These are phyloP conservation scores for Lasiodiplodia gonubiensis DNA, from an alignment of 2,329 filamentous ascomycete species.

Conservation along the genomic window DNA sequence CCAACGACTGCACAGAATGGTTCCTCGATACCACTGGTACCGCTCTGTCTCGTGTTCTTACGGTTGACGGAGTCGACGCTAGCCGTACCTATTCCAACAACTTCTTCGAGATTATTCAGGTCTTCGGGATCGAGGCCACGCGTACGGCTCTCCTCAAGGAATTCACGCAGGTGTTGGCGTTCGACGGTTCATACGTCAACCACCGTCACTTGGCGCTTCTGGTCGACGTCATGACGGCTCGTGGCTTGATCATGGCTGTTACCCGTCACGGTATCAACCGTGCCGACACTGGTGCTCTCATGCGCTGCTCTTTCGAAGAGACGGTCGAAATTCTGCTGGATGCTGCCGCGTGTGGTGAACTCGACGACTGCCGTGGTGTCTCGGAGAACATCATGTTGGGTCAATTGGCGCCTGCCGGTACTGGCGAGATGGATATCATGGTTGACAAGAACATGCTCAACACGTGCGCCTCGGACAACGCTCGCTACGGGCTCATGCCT, in stretches of 20 bases:
- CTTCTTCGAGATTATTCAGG: constrained; percentile 90
- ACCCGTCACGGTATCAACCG: constrained; percentile 99
- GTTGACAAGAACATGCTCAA: constrained; percentile 96
- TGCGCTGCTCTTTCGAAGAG: constrained; percentile 99
- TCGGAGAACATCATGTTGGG: constrained; percentile 99
- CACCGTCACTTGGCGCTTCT: constrained; percentile 94
- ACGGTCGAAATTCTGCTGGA: constrained; percentile 98
- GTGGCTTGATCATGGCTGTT: constrained; percentile 92
- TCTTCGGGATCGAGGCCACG: constrained; percentile 95
- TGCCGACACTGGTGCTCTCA: constrained; percentile 94
- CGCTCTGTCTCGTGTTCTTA: constrained; percentile 80
- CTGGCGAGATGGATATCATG: constrained; percentile 91
- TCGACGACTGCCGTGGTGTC: constrained; percentile 97
- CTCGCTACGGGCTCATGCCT: constrained; percentile 76
- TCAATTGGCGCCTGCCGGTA: constrained; percentile 95
- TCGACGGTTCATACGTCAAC: constrained; percentile 99
- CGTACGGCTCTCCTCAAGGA: constrained; percentile 86
- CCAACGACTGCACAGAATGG: constrained; percentile 82
- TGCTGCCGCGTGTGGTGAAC: constrained; percentile 89
- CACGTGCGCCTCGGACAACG: constrained; percentile 53
- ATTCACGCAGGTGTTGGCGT: constrained; percentile 89
- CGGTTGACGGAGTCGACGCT: constrained; percentile 86
- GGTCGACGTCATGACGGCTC: constrained; percentile 96
- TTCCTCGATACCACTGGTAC: constrained; percentile 95
- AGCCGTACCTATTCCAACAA: constrained; percentile 91